Evolutionary conservation across 1,284 basidiomycete genomes (phyloP).

Genomic region (Rhizoctonia solani): DNA sequence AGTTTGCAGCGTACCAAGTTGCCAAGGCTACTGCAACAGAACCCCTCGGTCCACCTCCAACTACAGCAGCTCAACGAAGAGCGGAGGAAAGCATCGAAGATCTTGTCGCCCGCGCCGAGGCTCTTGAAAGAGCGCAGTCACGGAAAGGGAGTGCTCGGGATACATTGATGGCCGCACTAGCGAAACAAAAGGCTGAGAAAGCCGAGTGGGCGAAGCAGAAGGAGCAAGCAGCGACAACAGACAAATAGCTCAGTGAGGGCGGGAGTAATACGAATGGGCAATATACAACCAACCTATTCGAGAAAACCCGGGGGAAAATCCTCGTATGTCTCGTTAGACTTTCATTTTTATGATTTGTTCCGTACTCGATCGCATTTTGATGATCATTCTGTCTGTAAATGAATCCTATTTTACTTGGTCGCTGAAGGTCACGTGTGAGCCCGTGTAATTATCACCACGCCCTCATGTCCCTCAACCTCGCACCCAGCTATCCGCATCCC

Average conservation of each 20-base stretch:
- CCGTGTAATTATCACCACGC: background rate
- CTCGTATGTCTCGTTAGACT: no score
- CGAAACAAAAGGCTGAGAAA: conserved; percentile 30
- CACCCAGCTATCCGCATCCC: conserved; percentile 18
- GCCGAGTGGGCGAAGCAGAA: conserved; percentile 31
- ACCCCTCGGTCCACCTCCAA: conserved; percentile 10
- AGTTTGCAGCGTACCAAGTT: conserved; percentile 9
- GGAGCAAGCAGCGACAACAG: background rate
- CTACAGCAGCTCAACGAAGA: conserved; percentile 5
- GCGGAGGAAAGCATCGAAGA: conserved; percentile 19
- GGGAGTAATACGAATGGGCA: background rate
- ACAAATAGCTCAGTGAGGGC: background rate
- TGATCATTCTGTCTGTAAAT: no score
- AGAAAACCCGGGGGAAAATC: no score
- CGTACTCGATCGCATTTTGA: no score
- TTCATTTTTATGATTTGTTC: no score
- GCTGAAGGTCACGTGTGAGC: conserved; percentile 8
- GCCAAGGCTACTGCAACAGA: background rate
- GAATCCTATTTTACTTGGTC: no score
- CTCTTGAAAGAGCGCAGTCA: conserved; percentile 10
- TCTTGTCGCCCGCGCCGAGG: conserved; percentile 21
- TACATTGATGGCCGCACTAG: conserved; percentile 22
- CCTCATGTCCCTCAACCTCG: background rate
- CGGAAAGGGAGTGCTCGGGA: conserved; percentile 19
- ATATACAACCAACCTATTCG: background rate